phyloP scores from a whole-genome alignment of 1,284 basidiomycete genomes.

The Schizophyllum commune region DNA sequence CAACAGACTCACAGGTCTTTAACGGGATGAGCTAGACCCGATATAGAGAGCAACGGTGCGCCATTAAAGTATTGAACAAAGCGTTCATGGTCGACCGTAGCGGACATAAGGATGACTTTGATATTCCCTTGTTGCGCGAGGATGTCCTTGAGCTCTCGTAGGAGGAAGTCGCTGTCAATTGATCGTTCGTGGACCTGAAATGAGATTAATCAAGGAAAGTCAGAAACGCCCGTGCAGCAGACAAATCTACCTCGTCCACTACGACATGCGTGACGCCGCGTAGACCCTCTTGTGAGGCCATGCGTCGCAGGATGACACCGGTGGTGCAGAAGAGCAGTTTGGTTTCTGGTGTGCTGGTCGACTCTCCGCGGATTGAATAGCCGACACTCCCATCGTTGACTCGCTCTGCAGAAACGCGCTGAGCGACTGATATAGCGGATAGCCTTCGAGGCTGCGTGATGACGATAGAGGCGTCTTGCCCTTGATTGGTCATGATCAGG shows the following conservation, averaged over 20 bases:
- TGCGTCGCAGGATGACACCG: conserved; percentile 79
- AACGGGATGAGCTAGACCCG: conserved; percentile 79
- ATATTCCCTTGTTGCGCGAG: conserved; percentile 63
- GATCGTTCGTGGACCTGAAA: conserved; percentile 89
- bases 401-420: conserved; percentile 82
- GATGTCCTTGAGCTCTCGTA: conserved; percentile 80
- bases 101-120: conserved; percentile 83
- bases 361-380: conserved; percentile 90
- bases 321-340: conserved; percentile 90
- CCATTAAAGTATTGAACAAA: conserved; percentile 78
- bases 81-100: conserved; percentile 83
- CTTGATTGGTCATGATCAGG: conserved; percentile 58
- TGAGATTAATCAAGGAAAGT: neutral
- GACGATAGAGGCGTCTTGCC: conserved; percentile 71
- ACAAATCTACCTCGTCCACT: conserved; percentile 72
- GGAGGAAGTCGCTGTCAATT: conserved; percentile 83
- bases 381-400: conserved; percentile 81
- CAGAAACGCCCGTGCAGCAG: too few relatives aligned
- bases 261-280: conserved; percentile 76
- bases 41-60: conserved; percentile 79
- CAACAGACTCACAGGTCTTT: conserved; percentile 52
- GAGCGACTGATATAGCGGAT: conserved; percentile 84
- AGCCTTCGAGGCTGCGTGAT: conserved; percentile 89
- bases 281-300: conserved; percentile 71
- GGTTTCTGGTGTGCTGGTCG: conserved; percentile 57